Evolutionary conservation across 768 basidiomycete genomes (phyloP).

Genomic region (Tubosaeta sp.): DNA sequence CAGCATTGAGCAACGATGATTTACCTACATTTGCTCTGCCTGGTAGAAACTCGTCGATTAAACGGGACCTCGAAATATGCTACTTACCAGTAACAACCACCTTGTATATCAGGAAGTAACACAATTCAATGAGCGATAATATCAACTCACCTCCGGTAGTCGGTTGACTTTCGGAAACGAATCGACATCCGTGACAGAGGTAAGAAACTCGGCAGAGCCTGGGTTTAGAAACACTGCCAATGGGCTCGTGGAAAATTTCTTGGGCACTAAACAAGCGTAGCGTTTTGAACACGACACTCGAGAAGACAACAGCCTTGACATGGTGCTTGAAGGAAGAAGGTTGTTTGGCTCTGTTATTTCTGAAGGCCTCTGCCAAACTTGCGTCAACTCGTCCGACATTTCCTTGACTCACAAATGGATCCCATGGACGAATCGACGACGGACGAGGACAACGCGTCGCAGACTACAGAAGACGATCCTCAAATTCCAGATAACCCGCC

Average conservation of each 20-base stretch:
- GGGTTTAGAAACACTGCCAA: constrained; percentile 20
- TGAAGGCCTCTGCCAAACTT: constrained; percentile 22
- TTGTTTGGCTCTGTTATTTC: constrained; percentile 24
- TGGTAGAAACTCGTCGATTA: constrained; percentile 17
- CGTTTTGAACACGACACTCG: background rate
- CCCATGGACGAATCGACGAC: constrained; percentile 43
- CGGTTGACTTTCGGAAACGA: constrained; percentile 17
- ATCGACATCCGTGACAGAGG: constrained; percentile 13
- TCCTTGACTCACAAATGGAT: constrained; percentile 10
- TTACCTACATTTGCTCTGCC: constrained; percentile 80
- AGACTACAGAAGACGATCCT: constrained; percentile 83
- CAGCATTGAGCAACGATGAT: constrained; percentile 67
- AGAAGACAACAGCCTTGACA: constrained; percentile 12
- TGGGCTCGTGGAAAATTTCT: constrained; percentile 12
- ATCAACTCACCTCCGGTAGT: constrained; percentile 27
- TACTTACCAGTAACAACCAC: constrained; percentile 26
- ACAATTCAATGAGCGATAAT: background rate
- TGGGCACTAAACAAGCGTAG: background rate
- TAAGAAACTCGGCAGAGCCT: constrained; percentile 27
- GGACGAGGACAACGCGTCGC: constrained; percentile 65
- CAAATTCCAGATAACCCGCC: constrained; percentile 62
- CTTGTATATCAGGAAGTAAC: constrained; percentile 10
- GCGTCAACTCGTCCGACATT: constrained; percentile 15
- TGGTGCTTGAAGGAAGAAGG: background rate
- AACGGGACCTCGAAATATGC: background rate